Evolutionary conservation across 2,329 filamentous ascomycete genomes (phyloP).

Genomic region (Xylaria sp.): DNA sequence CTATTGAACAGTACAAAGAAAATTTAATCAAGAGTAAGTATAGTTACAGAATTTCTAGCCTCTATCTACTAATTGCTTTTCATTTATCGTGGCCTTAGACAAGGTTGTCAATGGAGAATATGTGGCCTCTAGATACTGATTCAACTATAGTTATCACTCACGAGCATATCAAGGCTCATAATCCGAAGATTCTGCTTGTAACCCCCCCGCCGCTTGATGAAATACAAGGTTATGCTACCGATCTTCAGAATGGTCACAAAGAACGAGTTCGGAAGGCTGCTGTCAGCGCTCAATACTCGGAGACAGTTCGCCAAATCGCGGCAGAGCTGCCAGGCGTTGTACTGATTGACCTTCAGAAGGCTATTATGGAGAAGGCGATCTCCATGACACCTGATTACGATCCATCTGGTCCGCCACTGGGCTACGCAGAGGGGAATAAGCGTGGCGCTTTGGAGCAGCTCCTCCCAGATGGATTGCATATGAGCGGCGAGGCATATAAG

Average conservation of each 20-base stretch:
- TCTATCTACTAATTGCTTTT: neutral
- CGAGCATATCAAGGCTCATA: constrained; percentile 73
- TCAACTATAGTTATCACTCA: constrained; percentile 73
- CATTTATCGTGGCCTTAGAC: neutral
- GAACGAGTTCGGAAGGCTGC: constrained; percentile 57
- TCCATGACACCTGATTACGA: constrained; percentile 67
- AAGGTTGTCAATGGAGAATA: neutral
- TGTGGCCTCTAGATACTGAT: constrained; percentile 65
- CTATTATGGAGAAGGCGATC: constrained; percentile 76
- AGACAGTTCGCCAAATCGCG: constrained; percentile 72
- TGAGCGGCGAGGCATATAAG: constrained; percentile 63
- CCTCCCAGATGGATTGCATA: constrained; percentile 68
- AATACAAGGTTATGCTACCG: constrained; percentile 66
- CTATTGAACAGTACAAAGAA: constrained; percentile 76
- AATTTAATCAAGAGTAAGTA: constrained; percentile 66
- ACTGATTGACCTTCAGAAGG: constrained; percentile 82
- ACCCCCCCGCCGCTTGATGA: constrained; percentile 87
- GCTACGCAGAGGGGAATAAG: constrained; percentile 60
- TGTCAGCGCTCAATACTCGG: constrained; percentile 66
- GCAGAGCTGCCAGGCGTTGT: constrained; percentile 72
- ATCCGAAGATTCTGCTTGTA: constrained; percentile 78
- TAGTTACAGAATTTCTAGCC: neutral
- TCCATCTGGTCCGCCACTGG: constrained; percentile 57
- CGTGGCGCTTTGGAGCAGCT: constrained; percentile 62
- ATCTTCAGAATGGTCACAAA: constrained; percentile 58